phyloP scores from a whole-genome alignment of 352 stramenopile species.

The Phytophthora hybrid region DNA sequence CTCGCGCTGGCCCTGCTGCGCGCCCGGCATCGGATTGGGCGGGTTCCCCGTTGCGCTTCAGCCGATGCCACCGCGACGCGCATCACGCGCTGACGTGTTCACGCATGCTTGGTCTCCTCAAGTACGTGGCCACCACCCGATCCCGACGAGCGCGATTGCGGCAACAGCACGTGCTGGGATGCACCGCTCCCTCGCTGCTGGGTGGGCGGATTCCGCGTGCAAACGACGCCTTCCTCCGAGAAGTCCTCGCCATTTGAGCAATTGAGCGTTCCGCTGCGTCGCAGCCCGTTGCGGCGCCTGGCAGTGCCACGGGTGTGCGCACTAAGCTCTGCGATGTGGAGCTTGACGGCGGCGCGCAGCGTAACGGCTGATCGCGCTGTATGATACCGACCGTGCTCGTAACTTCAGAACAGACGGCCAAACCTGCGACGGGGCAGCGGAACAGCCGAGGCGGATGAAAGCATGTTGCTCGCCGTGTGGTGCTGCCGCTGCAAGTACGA shows the following conservation, averaged over 20 bases:
- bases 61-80: slow-evolving; percentile 8
- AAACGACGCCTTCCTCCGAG: not conserved
- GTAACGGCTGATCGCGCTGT: not conserved
- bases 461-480: slow-evolving; percentile 12
- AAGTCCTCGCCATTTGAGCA: slow-evolving; percentile 13
- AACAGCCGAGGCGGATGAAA: slow-evolving; percentile 8
- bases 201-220: not conserved
- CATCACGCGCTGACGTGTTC: slow-evolving; percentile 36
- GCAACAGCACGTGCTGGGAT: slow-evolving; percentile 8
- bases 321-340: not conserved
- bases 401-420: slow-evolving; percentile 10
- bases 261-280: slow-evolving; percentile 1
- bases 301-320: not conserved
- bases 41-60: slow-evolving; percentile 25
- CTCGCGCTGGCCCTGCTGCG: not conserved
- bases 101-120: slow-evolving; percentile 8
- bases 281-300: not conserved
- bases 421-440: slow-evolving; percentile 16
- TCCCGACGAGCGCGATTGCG: slow-evolving; percentile 20
- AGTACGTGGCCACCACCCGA: slow-evolving; percentile 30
- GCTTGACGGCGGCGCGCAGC: not conserved
- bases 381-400: not conserved
- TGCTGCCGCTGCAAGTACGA: slow-evolving; percentile 17
- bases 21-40: not conserved
- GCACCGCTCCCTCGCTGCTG: slow-evolving; percentile 9